Conservation (phyloP, 176 grass and related monocot species). For the Lolium perenne region DNA sequence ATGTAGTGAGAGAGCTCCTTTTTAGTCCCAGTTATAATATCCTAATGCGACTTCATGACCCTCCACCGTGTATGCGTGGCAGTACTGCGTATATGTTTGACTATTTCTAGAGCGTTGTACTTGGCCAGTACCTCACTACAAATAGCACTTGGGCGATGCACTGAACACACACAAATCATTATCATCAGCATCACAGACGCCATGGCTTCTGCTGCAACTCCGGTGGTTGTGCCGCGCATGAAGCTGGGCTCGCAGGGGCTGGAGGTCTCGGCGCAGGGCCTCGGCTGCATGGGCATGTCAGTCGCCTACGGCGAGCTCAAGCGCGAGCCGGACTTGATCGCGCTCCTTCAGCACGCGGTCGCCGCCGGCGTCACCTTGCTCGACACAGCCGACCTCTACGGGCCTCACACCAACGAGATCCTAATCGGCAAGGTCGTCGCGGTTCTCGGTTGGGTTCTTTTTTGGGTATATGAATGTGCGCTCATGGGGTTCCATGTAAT, state of each 20-base stretch:
- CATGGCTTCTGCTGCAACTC: not conserved
- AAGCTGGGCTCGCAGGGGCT: conserved; percentile 84
- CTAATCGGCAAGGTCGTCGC: conserved; percentile 67
- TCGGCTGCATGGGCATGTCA: conserved; percentile 91
- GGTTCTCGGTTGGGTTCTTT: not conserved
- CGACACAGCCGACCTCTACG: conserved; percentile 77
- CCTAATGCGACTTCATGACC: too few relatives aligned
- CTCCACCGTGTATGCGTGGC: too few relatives aligned
- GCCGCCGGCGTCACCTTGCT: conserved; percentile 64
- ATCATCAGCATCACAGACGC: not conserved
- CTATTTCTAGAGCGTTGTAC: too few relatives aligned
- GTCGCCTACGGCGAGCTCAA: not conserved
- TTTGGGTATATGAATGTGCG: not conserved
- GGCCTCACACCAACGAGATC: conserved; percentile 75
- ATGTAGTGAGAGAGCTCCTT: too few relatives aligned
- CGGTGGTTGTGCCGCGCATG: conserved; percentile 24
- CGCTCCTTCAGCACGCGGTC: conserved; percentile 71
- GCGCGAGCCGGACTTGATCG: conserved; percentile 50
- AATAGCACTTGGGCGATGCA: too few relatives aligned
- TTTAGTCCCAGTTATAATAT: too few relatives aligned
- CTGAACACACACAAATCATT: too few relatives aligned
- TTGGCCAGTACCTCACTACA: too few relatives aligned
- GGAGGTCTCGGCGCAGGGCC: conserved; percentile 75
- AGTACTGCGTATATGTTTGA: too few relatives aligned
- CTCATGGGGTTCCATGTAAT: conserved; percentile 40